Evolutionary conservation across 805 yeast species (phyloP).

Genomic region (Groenewaldozyma tartarivorans): DNA sequence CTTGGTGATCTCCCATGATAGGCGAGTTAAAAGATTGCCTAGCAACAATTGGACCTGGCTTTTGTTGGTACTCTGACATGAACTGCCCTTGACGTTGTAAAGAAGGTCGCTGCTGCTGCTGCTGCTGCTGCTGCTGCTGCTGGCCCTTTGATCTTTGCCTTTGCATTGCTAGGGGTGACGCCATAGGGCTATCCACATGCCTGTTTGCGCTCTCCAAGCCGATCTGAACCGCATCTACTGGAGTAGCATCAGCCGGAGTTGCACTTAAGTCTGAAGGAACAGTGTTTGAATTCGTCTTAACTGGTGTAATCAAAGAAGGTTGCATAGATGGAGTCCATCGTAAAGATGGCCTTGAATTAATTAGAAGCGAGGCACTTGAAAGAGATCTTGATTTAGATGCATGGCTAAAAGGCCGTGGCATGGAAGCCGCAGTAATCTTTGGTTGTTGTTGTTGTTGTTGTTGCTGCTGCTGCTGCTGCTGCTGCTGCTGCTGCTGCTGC

Average conservation of each 20-base stretch:
- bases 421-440: conserved; percentile 1
- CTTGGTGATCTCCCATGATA: background rate
- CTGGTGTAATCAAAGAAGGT: background rate
- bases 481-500: conserved; percentile 1
- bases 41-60: background rate
- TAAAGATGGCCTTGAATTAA: conserved; percentile 10
- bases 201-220: no score
- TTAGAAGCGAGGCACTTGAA: conserved; percentile 14
- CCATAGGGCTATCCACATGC: no score
- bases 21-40: conserved; percentile 8
- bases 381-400: conserved; percentile 10
- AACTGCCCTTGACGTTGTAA: background rate
- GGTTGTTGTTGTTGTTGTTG: background rate
- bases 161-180: no score
- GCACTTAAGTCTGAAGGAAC: background rate
- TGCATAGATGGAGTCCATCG: conserved; percentile 3
- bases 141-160: background rate
- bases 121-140: background rate
- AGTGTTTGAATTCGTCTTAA: background rate
- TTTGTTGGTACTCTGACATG: no score
- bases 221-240: no score
- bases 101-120: background rate
- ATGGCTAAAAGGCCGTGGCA: background rate
- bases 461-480: background rate
- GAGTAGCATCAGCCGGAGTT: background rate